These are phyloP conservation scores for Nadsonia starkeyi-henricii DNA, from an alignment of 1,139 yeast genomes.

Conservation along the genomic window DNA sequence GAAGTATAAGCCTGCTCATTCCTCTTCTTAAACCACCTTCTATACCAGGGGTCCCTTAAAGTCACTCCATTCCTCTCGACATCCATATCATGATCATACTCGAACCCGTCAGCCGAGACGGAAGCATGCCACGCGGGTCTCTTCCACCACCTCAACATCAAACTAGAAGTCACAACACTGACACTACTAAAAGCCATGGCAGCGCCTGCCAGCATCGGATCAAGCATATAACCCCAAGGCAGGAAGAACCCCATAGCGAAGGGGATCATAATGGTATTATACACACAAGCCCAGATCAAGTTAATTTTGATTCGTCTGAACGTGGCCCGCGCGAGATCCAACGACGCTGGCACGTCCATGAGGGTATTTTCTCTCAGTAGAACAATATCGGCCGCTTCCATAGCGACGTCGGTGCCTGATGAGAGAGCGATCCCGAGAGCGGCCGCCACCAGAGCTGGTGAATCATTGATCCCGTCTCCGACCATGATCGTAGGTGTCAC, in stretches of 20 bases:
- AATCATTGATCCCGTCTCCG: conserved; percentile 96
- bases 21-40: not conserved
- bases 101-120: not conserved
- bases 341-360: conserved; percentile 54
- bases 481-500: conserved; percentile 51
- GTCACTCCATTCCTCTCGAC: not conserved
- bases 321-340: conserved; percentile 58
- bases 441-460: conserved; percentile 85
- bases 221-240: conserved; percentile 71
- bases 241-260: conserved; percentile 85
- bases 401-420: conserved; percentile 89
- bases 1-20: no score
- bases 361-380: conserved; percentile 36
- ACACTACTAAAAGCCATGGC: conserved; percentile 91
- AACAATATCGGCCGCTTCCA: conserved; percentile 92
- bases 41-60: not conserved
- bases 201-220: conserved; percentile 75
- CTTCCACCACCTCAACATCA: conserved; percentile 37
- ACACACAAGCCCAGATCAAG: conserved; percentile 72
- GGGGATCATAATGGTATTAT: conserved; percentile 82
- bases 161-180: conserved; percentile 73
- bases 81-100: not conserved
- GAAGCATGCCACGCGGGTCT: conserved; percentile 14
- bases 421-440: conserved; percentile 85
- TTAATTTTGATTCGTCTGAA: conserved; percentile 66